These are phyloP conservation scores for Vaccinium corymbosum DNA, from an alignment of 148 eudicot species.

Conservation along the genomic window DNA sequence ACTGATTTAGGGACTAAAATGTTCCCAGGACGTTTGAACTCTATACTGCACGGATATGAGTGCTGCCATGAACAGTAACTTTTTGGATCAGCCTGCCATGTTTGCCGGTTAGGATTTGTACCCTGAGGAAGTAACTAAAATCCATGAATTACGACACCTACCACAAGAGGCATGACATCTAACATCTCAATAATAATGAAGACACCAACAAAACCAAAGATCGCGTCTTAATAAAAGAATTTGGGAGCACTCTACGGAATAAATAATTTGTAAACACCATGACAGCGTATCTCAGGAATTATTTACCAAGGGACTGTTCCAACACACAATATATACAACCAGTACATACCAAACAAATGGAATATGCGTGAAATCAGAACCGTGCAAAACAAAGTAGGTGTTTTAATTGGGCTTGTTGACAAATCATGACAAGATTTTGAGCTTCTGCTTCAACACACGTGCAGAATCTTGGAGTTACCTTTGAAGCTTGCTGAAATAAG, in stretches of 20 bases:
- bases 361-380: not conserved
- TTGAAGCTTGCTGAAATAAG: conserved; percentile 92
- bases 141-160: not conserved
- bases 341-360: not conserved
- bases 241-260: not conserved
- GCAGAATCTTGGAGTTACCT: conserved; percentile 36
- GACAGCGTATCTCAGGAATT: not conserved
- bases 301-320: not conserved
- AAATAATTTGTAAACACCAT: not conserved
- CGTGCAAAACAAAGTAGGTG: not conserved
- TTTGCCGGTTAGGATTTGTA: not conserved
- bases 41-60: not conserved
- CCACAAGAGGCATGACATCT: not conserved
- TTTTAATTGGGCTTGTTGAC: not conserved
- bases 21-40: not conserved
- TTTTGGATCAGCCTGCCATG: not conserved
- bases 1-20: not conserved
- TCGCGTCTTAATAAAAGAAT: not conserved
- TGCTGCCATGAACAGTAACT: not conserved
- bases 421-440: not conserved
- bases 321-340: not conserved
- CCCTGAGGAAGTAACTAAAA: not conserved
- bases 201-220: not conserved
- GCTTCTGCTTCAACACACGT: not conserved
- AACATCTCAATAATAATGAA: not conserved